Conservation (phyloP, 148 eudicot species). For the Rhododendron simsii region DNA sequence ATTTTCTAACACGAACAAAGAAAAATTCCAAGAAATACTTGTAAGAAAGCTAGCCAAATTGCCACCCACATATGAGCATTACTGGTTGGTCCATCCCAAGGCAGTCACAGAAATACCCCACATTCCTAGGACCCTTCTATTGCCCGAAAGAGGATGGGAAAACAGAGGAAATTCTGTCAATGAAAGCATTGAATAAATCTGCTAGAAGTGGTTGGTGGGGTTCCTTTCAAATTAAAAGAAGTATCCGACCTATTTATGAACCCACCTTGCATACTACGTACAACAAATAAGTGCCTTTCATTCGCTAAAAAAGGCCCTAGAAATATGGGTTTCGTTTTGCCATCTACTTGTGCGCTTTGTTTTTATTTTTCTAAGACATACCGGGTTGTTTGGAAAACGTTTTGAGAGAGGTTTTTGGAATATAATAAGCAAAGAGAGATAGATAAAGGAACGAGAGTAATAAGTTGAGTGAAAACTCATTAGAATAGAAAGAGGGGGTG, state of each 20-base stretch:
- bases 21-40: neutral
- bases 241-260: neutral
- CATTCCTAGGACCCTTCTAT: conserved; percentile 16
- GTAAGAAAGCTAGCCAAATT: neutral
- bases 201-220: conserved; percentile 10
- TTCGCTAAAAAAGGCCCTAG: conserved; percentile 5
- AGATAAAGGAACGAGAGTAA: neutral
- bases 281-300: conserved; percentile 9
- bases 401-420: neutral
- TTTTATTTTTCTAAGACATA: neutral
- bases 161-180: conserved; percentile 1
- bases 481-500: neutral
- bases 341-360: neutral
- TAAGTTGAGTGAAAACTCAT: too few species aligned
- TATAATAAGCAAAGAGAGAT: neutral
- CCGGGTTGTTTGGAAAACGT: neutral
- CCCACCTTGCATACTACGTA: neutral
- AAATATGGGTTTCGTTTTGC: neutral
- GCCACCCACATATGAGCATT: neutral
- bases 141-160: conserved; percentile 3
- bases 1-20: neutral
- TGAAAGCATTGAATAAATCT: neutral
- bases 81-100: neutral
- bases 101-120: neutral
- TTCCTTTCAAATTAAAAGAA: neutral